Evolutionary conservation across 176 grass and related monocot species (phyloP), one percentile per base, ranked within the genome.

Genomic region (Eremochloa ophiuroides): DNA sequence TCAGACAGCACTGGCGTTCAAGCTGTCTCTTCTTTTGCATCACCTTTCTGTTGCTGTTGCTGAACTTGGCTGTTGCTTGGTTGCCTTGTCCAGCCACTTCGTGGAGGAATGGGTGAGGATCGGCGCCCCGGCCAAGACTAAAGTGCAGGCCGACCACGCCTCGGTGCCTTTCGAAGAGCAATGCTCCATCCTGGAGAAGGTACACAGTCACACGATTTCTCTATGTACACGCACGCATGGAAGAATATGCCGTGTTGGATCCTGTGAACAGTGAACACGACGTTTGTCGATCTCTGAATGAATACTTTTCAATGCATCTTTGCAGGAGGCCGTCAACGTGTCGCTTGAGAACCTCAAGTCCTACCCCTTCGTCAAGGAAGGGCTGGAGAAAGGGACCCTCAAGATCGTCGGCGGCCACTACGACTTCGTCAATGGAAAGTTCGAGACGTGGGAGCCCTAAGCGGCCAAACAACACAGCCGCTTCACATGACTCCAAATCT

Each of bases 91-190:
- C 71, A 98, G 95, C 62, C 86, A 93, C 59, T 98, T 95, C 84
- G 93, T 98, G 0, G 95, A 98, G 90, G 90, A 93, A 53, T 95
- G 95, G 95, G 95, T 98, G 65, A 95, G 94, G 86, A 86, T 95
- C 17, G 85, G 88, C 6, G 81, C 47, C 37, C 84, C 86, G 1
- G 95, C 93, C 2, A 98, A 84, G 86, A 72, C 86, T 15, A 93
- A 95, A 73, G 95, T 95, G 75, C 43, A 79, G 81, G 22, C 56
- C 2, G 75, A 87, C 4, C 74, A 86, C 66, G 55, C 75, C 22
- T 39, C 66, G 0, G n/a, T 84, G 26, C 55, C 82, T 17, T 86
- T 93, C 65, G 81, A 78, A 30, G 90, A 91, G 18, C 92, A 95
- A 59, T 98, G 93, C 88, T 43, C 82, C 72, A 47, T 73, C 51